Percentiles rank a stretch among this genome's conserved stretches.
Conservation (phyloP, 208 protist genomes). For the Crithidia acanthocephali region DNA sequence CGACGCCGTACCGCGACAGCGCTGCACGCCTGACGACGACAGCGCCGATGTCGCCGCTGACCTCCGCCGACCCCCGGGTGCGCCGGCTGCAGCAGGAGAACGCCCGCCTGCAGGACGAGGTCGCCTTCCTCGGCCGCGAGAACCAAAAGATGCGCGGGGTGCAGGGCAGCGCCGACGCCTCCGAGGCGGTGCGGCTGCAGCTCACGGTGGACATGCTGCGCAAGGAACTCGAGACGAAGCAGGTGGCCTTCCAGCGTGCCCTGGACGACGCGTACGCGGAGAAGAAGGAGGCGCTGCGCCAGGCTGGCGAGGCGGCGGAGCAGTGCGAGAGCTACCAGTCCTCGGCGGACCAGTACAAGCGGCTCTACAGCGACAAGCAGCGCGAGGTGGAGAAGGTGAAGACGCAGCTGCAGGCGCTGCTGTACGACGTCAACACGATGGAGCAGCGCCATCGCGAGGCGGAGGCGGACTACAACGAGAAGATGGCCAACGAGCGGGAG, state of each 20-base stretch:
- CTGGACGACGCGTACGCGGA: constrained; percentile 20
- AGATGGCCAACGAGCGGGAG: constrained; percentile 36
- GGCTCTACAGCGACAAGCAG: constrained; percentile 53
- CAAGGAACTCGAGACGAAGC: constrained; percentile 39
- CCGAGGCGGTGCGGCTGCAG: constrained; percentile 41
- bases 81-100: constrained; percentile 56
- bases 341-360: constrained; percentile 54
- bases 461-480: constrained; percentile 38
- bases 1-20: constrained; percentile 9
- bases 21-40: neutral
- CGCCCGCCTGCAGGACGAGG: constrained; percentile 50
- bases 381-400: constrained; percentile 43
- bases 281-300: constrained; percentile 16
- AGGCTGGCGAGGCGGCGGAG: constrained; percentile 38
- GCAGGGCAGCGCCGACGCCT: constrained; percentile 33
- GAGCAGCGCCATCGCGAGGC: constrained; percentile 38
- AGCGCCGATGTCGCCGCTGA: constrained; percentile 1
- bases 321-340: constrained; percentile 49
- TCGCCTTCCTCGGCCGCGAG: constrained; percentile 50
- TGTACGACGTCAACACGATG: constrained; percentile 40
- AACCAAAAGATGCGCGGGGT: constrained; percentile 50
- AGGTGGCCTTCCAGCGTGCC: constrained; percentile 36
- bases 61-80: constrained; percentile 28
- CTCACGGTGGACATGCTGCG: constrained; percentile 56
- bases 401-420: constrained; percentile 36